These are phyloP conservation scores for Suhomyces atakaporum DNA, from an alignment of 1,139 yeast genomes.

Conservation along the genomic window DNA sequence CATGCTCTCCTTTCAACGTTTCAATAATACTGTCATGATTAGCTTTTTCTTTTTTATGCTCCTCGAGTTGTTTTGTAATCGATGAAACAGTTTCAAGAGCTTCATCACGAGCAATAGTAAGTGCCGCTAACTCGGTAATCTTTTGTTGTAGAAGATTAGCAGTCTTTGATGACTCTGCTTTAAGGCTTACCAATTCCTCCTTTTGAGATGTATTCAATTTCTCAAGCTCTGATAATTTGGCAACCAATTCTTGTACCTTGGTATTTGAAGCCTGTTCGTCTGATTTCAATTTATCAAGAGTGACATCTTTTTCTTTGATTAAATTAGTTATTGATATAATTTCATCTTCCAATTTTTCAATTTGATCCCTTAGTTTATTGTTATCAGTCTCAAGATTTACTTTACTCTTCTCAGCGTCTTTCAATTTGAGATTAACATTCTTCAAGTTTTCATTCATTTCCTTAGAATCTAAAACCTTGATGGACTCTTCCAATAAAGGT, in stretches of 20 bases:
- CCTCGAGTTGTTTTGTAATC: slow-evolving; percentile 13
- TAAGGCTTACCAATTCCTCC: slow-evolving; percentile 16
- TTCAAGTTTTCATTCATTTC: slow-evolving; percentile 54
- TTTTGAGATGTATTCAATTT: slow-evolving; percentile 23
- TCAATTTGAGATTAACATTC: slow-evolving; percentile 36
- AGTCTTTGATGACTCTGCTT: slow-evolving; percentile 8
- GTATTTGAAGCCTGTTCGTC: slow-evolving; percentile 24
- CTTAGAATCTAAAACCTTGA: slow-evolving; percentile 56
- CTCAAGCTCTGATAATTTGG: slow-evolving; percentile 17
- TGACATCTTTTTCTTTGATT: slow-evolving; percentile 30
- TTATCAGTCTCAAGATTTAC: slow-evolving; percentile 23
- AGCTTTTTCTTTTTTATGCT: slow-evolving; percentile 17
- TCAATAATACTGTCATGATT: slow-evolving; percentile 21
- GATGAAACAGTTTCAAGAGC: slow-evolving; percentile 8
- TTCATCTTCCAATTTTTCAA: slow-evolving; percentile 53
- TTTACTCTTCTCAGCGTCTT: slow-evolving; percentile 34
- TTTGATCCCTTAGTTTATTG: slow-evolving; percentile 33
- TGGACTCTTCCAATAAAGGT: slow-evolving; percentile 73
- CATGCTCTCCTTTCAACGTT: slow-evolving; percentile 23
- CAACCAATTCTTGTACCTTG: slow-evolving; percentile 16
- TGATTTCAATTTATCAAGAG: slow-evolving; percentile 25
- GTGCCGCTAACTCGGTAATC: slow-evolving; percentile 18
- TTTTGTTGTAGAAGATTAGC: slow-evolving; percentile 13
- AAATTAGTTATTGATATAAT: slow-evolving; percentile 29
- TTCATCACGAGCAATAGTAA: slow-evolving; percentile 20